phyloP scores from a whole-genome alignment of 495 filamentous ascomycete species.

The Neurospora sp. region DNA sequence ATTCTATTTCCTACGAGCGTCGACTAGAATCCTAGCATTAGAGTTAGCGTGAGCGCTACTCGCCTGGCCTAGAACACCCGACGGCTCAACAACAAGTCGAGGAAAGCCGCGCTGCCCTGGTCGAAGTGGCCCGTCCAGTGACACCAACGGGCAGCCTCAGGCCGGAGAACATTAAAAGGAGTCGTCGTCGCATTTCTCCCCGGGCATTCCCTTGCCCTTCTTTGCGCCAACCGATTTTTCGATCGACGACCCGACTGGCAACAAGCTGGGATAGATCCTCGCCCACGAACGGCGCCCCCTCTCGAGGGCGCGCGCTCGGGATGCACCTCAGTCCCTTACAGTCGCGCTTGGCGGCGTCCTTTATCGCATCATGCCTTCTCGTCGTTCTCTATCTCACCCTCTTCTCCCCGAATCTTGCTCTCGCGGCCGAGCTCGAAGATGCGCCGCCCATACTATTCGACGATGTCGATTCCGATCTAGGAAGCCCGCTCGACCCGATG shows the following conservation, averaged over 20 bases:
- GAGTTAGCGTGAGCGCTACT: neutral
- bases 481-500: conserved; percentile 16
- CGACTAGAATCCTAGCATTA: neutral
- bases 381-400: conserved; percentile 46
- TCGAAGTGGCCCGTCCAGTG: neutral
- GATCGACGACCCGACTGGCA: neutral
- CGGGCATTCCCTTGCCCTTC: neutral
- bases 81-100: neutral
- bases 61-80: neutral
- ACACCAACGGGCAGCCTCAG: neutral
- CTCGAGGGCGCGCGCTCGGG: conserved; percentile 25
- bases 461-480: conserved; percentile 23
- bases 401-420: conserved; percentile 44
- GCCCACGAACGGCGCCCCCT: conserved; percentile 12
- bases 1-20: neutral
- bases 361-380: conserved; percentile 45
- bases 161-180: neutral
- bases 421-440: conserved; percentile 44
- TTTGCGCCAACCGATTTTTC: neutral
- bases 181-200: neutral
- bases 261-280: neutral
- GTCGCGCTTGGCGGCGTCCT: conserved; percentile 57
- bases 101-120: neutral
- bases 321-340: conserved; percentile 61
- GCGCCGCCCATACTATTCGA: conserved; percentile 33